Evolutionary conservation across 441 rosid genomes (phyloP), one percentile per base, ranked within the genome.

Genomic region (Flueggea neowawraea): DNA sequence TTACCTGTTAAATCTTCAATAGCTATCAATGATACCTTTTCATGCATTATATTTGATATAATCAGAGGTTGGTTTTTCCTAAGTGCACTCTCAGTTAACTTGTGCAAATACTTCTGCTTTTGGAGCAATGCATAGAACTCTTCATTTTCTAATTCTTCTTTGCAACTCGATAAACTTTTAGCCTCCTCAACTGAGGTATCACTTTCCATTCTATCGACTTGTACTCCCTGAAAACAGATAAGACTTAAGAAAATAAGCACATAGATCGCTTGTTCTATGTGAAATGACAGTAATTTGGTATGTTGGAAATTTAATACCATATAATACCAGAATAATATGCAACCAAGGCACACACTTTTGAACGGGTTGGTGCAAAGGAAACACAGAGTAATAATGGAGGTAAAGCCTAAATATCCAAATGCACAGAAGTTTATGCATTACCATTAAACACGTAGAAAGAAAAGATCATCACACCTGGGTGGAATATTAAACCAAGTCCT

Each of bases 41-140:
- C 91, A 62, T 91, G 97, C 73, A 65, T 55, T 16, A 91, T 69
- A 72, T 91, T 94, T 43, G 61, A 61, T 70, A 94, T 78, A 54
- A 91, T 81, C 69, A 84, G 73, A 0, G 91, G 96, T 73, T 89
- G 88, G 16, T 83, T 84, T 73, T 87, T 91, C 69, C 75, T 65
- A 13, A 94, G 89, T 2, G 99, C 97, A 4, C 71, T 85, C 55
- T 91, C 92, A 2, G 94, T 94, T n/a, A n/a, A n/a, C n/a, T n/a
- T 80, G 74, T 78, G 78, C 47, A 94, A 74, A 72, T 76, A 73
- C 59, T 83, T 91, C 70, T 84, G 96, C 68, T 81, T 90, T 61
- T 79, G 80, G 36, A 89, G 68, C 71, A 87, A 60, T 12, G 62
- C 60, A 31, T 64, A 62, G 44, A 85, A 81, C 69, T 83, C 93